Percentiles rank a stretch among this genome's conserved stretches.
phyloP scores from a whole-genome alignment of 257 asterid species.

The Solanum infundibuliforme region DNA sequence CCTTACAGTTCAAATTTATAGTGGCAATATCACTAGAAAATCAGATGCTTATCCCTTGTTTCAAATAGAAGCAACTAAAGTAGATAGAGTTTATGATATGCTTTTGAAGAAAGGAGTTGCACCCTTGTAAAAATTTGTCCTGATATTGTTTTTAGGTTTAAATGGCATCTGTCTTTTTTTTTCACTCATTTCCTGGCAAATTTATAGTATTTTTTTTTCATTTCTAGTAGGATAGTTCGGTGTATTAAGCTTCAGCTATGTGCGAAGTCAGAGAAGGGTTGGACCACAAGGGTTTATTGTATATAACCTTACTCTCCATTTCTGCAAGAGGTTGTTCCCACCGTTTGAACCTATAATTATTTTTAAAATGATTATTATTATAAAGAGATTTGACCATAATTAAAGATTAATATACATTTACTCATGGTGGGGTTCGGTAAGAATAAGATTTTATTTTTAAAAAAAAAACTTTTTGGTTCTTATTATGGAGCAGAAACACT shows the following conservation, averaged over 20 bases:
- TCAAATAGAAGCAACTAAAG: constrained; percentile 52
- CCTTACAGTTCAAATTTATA: constrained; percentile 40
- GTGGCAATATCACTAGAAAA: constrained; percentile 59
- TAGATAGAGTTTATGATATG: constrained; percentile 69
- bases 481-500: neutral
- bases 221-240: neutral
- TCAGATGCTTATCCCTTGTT: constrained; percentile 63
- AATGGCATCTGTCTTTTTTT: neutral
- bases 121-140: constrained; percentile 9
- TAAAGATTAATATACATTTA: neutral
- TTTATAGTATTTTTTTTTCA: neutral
- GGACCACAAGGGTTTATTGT: neutral
- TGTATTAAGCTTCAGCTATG: neutral
- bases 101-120: constrained; percentile 59
- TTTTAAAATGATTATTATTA: too few relatives aligned
- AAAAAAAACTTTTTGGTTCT: neutral
- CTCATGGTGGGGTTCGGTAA: neutral
- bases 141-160: neutral
- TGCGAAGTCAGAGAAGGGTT: neutral
- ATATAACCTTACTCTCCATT: neutral
- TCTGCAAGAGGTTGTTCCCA: neutral
- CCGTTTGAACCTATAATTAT: accelerated
- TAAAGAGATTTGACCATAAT: too few relatives aligned
- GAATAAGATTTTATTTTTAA: neutral
- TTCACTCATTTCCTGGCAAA: neutral